phyloP scores from a whole-genome alignment of 2,329 filamentous ascomycete genomes.

The Monilinia polystroma region DNA sequence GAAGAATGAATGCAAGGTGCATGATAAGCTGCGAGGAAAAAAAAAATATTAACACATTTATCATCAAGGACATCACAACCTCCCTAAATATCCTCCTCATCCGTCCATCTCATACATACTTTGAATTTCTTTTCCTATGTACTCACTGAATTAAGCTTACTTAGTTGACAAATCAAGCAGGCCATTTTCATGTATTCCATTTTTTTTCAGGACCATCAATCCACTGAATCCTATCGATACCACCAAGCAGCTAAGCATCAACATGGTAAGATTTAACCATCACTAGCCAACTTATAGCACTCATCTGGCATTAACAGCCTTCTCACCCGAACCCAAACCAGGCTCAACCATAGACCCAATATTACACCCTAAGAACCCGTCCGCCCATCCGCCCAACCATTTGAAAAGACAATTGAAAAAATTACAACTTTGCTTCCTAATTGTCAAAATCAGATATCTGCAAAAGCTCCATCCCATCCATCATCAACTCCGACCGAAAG shows the following conservation, averaged over 20 bases:
- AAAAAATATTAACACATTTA: background rate
- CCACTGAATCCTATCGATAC: background rate
- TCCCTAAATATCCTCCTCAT: background rate
- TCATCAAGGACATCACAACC: background rate
- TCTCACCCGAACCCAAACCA: background rate
- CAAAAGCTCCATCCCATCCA: background rate
- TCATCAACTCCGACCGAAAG: background rate
- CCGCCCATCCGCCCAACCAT: background rate
- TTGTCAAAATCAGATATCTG: background rate
- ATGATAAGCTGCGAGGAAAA: background rate
- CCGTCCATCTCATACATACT: background rate
- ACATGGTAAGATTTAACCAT: background rate
- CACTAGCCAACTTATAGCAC: background rate
- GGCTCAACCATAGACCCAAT: background rate
- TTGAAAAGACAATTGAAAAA: background rate
- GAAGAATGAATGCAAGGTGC: background rate
- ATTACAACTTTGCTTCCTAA: background rate
- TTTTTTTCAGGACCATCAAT: background rate
- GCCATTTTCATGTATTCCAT: background rate
- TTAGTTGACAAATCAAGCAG: background rate
- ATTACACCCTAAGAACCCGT: background rate
- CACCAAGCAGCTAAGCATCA: background rate
- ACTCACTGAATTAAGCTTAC: no score
- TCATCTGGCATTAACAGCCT: background rate
- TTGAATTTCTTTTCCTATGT: background rate